Evolutionary conservation across 805 yeast species (phyloP).

Genomic region (Wickerhamiella cacticola): DNA sequence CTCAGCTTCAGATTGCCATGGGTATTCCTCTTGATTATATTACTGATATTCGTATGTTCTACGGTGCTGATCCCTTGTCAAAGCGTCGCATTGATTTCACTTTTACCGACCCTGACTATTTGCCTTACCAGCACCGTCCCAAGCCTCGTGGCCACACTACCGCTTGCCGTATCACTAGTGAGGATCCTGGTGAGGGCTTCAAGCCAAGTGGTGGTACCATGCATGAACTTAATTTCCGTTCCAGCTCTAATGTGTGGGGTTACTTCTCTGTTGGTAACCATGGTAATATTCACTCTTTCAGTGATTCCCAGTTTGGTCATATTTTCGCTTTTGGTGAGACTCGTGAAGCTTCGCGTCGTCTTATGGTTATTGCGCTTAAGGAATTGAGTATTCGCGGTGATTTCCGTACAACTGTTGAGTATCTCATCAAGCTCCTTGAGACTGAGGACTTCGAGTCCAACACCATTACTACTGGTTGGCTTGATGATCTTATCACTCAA

Average conservation of each 20-base stretch:
- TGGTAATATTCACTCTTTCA: slow-evolving; percentile 94
- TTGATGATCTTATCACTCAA: slow-evolving; percentile 87
- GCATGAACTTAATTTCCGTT: slow-evolving; percentile 92
- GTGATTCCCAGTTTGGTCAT: slow-evolving; percentile 98
- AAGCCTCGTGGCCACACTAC: slow-evolving; percentile 97
- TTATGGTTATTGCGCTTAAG: slow-evolving; percentile 96
- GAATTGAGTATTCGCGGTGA: slow-evolving; percentile 97
- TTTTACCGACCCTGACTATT: slow-evolving; percentile 59
- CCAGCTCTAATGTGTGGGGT: slow-evolving; percentile 98
- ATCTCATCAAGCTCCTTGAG: slow-evolving; percentile 84
- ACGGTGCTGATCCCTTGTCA: slow-evolving; percentile 94
- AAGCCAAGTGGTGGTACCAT: slow-evolving; percentile 96
- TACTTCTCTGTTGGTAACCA: slow-evolving; percentile 94
- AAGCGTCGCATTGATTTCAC: slow-evolving; percentile 83
- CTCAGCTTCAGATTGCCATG: slow-evolving; percentile 98
- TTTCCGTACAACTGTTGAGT: slow-evolving; percentile 95
- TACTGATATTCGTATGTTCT: slow-evolving; percentile 79
- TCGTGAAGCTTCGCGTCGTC: slow-evolving; percentile 94
- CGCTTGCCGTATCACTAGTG: slow-evolving; percentile 97
- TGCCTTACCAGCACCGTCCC: slow-evolving; percentile 78
- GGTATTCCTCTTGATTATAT: slow-evolving; percentile 96
- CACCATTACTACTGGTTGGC: slow-evolving; percentile 97
- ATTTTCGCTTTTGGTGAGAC: slow-evolving; percentile 98
- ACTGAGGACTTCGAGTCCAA: slow-evolving; percentile 94
- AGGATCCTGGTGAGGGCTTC: slow-evolving; percentile 98